Evolutionary conservation across 768 basidiomycete species (phyloP), one percentile per base, ranked within the genome.

Genomic region (Lyophyllum semitale): DNA sequence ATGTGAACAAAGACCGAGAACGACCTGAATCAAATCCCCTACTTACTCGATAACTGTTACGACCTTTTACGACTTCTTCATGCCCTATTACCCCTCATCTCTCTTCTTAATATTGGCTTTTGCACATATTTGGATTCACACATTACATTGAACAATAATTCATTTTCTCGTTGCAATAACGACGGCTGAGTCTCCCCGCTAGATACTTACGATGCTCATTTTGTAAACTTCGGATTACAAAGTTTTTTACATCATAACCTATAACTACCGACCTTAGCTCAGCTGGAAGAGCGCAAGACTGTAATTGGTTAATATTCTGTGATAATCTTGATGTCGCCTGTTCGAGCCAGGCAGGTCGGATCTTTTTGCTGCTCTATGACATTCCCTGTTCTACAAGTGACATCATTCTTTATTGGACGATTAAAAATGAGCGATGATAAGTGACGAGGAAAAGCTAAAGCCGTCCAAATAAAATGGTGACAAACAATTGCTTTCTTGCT

Each of bases 1-100:
- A 77, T 77, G 75, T 77, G 61, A 70, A 49, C 9, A n/a, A 44
- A 8, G 13, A 22, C 15, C n/a, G 12, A 53, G 32, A 26, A 33
- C 48, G 25, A 48, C 26, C 38, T 27, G 18, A 15, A 18, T 18
- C 18, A 33, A 2, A 38, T 38, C n/a, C 37, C 30, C 38, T 23
- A 30, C 11, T 33, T 40, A 49, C 11, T 27, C 22, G 5, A 41
- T 22, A 20, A 38, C 38, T 48, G 37, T 59, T 52, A 59, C 49
- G 58, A 57, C 51, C 33, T 58, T 25, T 61, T 43, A 65, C 45
- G 61, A 64, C 49, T 25, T 22, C 18, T 42, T 57, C 50, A 57
- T 55, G 51, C 47, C 53, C 23, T 33, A 48, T 47, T 56, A 61
- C 49, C 30, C 42, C 8, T 32, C 52, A 48, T 48, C 38, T 59